Conservation (phyloP, 78 protist species). For the Cyanophora paradoxa region DNA sequence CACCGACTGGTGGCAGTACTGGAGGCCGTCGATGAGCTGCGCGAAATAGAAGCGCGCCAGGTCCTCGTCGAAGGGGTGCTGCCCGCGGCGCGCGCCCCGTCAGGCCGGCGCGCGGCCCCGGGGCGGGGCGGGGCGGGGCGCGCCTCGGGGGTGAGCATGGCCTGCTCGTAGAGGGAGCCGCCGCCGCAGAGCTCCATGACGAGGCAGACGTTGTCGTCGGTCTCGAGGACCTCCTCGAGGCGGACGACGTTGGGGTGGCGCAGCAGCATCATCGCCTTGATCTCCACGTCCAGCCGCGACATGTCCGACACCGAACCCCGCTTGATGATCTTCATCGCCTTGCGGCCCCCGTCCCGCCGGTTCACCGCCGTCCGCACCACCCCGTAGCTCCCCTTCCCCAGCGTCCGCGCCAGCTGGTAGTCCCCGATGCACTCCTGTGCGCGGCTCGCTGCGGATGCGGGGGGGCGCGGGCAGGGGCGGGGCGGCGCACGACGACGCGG, state of each 20-base stretch:
- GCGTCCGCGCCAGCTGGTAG: neutral
- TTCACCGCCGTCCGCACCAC: constrained; percentile 3
- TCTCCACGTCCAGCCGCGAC: constrained; percentile 2
- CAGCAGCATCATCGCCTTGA: constrained; percentile 18
- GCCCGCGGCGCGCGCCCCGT: too few relatives aligned
- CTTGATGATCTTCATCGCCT: constrained; percentile 6
- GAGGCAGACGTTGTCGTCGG: neutral
- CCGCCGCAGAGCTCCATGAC: constrained; percentile 24
- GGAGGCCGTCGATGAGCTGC: constrained; percentile 22
- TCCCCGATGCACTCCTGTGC: too few relatives aligned
- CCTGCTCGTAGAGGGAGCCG: constrained; percentile 7
- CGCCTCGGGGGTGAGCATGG: constrained; percentile 2
- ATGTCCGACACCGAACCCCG: neutral
- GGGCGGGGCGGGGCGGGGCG: too few relatives aligned
- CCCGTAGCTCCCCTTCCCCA: constrained; percentile 13
- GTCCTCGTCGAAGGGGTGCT: constrained; percentile 1
- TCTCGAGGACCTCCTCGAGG: constrained; percentile 16
- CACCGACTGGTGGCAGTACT: constrained; percentile 7
- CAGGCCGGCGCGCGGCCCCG: too few relatives aligned
- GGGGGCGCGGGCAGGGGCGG: too few relatives aligned
- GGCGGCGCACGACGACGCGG: too few relatives aligned
- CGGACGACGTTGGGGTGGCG: constrained; percentile 12
- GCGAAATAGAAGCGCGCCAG: constrained; percentile 15
- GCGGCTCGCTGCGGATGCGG: too few relatives aligned
- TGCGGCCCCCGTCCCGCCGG: too few relatives aligned